phyloP scores from a whole-genome alignment of 495 filamentous ascomycete species.

The Daldinia grandis region DNA sequence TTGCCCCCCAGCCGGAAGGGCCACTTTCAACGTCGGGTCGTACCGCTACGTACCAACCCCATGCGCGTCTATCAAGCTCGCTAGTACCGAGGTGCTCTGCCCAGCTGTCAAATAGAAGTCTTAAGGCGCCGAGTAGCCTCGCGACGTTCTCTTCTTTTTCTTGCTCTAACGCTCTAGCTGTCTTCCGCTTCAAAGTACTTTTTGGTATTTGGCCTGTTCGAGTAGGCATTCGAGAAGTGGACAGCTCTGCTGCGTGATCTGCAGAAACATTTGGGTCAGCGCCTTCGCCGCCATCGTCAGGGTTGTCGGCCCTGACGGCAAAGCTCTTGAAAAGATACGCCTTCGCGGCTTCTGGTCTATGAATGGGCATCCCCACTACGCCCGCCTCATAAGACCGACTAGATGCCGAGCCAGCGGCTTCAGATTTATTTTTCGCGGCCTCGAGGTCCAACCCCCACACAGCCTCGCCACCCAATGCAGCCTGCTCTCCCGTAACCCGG shows the following conservation, averaged over 20 bases:
- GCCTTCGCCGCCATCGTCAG: conserved; percentile 1
- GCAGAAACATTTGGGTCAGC: not conserved
- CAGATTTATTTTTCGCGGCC: conserved; percentile 57
- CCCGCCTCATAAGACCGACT: conserved; percentile 45
- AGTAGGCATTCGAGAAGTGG: not conserved
- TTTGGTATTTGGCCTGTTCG: conserved; percentile 15
- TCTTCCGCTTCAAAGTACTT: conserved; percentile 49
- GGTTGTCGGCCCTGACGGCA: conserved; percentile 45
- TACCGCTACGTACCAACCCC: conserved; percentile 81
- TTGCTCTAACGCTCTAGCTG: conserved; percentile 52
- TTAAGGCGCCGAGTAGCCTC: conserved; percentile 69
- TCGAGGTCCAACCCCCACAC: conserved; percentile 86
- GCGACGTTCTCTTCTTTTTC: conserved; percentile 74
- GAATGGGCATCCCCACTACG: conserved; percentile 66
- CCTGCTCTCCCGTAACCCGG: conserved; percentile 52
- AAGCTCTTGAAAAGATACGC: conserved; percentile 70
- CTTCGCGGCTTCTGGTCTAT: conserved; percentile 69
- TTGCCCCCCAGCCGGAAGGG: conserved; percentile 80
- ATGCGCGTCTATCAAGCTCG: conserved; percentile 77
- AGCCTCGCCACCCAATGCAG: conserved; percentile 57
- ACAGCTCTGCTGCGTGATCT: conserved; percentile 1
- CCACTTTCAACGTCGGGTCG: conserved; percentile 77
- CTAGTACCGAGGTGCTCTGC: conserved; percentile 58
- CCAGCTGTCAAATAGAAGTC: conserved; percentile 77
- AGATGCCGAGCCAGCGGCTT: conserved; percentile 30